These are phyloP conservation scores for Acorus calamus DNA, from an alignment of 106 monocot species.

Conservation along the genomic window DNA sequence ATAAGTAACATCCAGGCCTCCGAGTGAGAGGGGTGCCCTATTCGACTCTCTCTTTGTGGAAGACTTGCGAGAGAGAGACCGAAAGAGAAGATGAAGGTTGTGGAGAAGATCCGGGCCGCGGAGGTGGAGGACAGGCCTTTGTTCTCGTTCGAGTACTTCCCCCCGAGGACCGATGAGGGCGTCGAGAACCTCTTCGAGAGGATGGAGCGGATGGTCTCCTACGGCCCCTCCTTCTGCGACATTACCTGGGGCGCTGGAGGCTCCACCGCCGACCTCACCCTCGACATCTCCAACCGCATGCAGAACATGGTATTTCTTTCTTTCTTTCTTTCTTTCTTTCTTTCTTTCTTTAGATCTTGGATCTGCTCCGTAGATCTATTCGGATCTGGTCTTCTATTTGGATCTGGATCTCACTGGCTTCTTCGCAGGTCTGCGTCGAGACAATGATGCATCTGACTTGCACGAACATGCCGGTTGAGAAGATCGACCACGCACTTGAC, in stretches of 20 bases:
- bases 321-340: no score
- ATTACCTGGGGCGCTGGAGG: slow-evolving; percentile 92
- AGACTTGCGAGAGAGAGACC: not conserved
- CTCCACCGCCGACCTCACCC: slow-evolving; percentile 79
- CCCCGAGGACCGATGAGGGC: slow-evolving; percentile 78
- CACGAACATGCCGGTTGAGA: slow-evolving; percentile 93
- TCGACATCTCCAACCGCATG: slow-evolving; percentile 84
- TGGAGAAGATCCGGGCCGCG: slow-evolving; percentile 60
- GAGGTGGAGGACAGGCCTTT: slow-evolving; percentile 47
- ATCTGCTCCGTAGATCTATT: not conserved
- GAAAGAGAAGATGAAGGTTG: slow-evolving; percentile 64
- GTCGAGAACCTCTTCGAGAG: slow-evolving; percentile 87
- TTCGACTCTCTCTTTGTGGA: no score
- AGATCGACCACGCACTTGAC: slow-evolving; percentile 72
- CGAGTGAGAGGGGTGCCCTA: no score
- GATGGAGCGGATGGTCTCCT: slow-evolving; percentile 81
- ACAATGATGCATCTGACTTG: slow-evolving; percentile 98
- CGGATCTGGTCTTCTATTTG: slow-evolving; percentile 5
- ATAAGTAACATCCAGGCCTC: no score
- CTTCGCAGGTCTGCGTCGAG: slow-evolving; percentile 64
- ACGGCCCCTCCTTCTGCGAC: slow-evolving; percentile 85
- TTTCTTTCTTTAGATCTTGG: not conserved
- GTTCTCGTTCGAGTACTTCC: slow-evolving; percentile 97
- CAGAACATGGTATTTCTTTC: slow-evolving; percentile 66
- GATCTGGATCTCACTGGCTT: not conserved